Evolutionary conservation across 2,329 filamentous ascomycete genomes (phyloP), one percentile per base, ranked within the genome.

Genomic region (Setomelanomma holmii): DNA sequence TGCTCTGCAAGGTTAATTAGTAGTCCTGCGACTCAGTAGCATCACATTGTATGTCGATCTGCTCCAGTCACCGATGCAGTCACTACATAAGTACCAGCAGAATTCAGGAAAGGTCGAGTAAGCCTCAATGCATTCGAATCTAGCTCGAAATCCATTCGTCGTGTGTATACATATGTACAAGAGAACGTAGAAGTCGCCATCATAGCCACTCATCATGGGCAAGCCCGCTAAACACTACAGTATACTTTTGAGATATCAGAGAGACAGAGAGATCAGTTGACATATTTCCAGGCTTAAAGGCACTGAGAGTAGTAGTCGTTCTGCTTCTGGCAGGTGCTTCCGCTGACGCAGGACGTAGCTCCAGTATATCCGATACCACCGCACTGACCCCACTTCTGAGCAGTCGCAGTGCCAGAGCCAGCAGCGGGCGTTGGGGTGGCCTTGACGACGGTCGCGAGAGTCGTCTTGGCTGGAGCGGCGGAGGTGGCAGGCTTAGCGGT

Each of bases 301-400:
- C 80, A 81, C 72, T 82, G 79, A 22, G 62, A 76, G 71, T 81
- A 82, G 63, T 76, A 82, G 6, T 71, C 63, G 69, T 81, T 81
- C 49, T 61, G 62, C 20, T 64, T 60, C 27, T 67, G 67, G 68
- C 79, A 82, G 6, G 66, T 68, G 20, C 53, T 56, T 23, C 79
- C 79, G 22, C 67, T 51, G 5, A 68, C 73, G 47, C 79, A 82
- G 11, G 54, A 46, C 4, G 72, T 77, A 4, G 75, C 41, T 16
- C 79, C 80, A 1, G 63, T 74, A 60, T 66, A 80, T 45, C 70
- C 72, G 10, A 65, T 64, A 16, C 79, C 80, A 61, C 79, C 80
- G 59, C 79, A 81, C 67, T 80, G 79, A 3, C 69, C 73, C 53
- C 72, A 80, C 34, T 64, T 68, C 44, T 56, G 57, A 27, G 63